phyloP scores from a whole-genome alignment of 768 basidiomycete genomes.

The Xanthoconium purpureum region DNA sequence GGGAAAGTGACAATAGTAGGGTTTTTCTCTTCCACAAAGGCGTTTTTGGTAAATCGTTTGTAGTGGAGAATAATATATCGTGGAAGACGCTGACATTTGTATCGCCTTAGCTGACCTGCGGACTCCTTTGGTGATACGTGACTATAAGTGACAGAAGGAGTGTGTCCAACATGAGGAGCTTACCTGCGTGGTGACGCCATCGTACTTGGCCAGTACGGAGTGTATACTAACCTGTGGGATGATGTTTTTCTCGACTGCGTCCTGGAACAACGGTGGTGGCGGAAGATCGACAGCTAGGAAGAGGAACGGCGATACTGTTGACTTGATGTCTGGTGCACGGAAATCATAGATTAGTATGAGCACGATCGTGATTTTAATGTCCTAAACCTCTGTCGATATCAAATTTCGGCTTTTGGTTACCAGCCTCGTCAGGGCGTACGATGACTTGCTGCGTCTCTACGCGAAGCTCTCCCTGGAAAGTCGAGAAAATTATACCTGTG shows the following conservation, averaged over 20 bases:
- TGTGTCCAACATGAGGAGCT: slow-evolving; percentile 26
- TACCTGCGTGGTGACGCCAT: slow-evolving; percentile 87
- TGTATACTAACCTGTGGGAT: slow-evolving; percentile 96
- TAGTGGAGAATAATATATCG: slow-evolving; percentile 92
- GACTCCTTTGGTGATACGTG: slow-evolving; percentile 60
- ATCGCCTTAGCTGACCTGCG: slow-evolving; percentile 77
- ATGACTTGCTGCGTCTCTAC: slow-evolving; percentile 93
- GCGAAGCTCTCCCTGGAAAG: slow-evolving; percentile 92
- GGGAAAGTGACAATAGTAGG: slow-evolving; percentile 99
- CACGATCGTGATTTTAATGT: slow-evolving; percentile 6
- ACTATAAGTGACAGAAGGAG: slow-evolving; percentile 10
- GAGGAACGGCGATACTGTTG: slow-evolving; percentile 83
- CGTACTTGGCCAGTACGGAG: slow-evolving; percentile 88
- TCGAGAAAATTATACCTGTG: slow-evolving; percentile 84
- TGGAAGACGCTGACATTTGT: slow-evolving; percentile 86
- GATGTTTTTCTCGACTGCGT: slow-evolving; percentile 95
- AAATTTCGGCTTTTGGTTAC: slow-evolving; percentile 82
- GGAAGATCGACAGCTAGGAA: slow-evolving; percentile 96
- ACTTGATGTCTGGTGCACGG: slow-evolving; percentile 70
- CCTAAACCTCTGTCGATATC: slow-evolving; percentile 87
- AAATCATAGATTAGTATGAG: slow-evolving; percentile 22
- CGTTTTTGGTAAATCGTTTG: slow-evolving; percentile 95
- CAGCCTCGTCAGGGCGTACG: slow-evolving; percentile 72
- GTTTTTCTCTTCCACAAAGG: slow-evolving; percentile 97
- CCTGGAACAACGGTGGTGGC: slow-evolving; percentile 96